Evolutionary conservation across 1,139 yeast genomes (phyloP).

Genomic region (Nakaseomyces bracarensis): DNA sequence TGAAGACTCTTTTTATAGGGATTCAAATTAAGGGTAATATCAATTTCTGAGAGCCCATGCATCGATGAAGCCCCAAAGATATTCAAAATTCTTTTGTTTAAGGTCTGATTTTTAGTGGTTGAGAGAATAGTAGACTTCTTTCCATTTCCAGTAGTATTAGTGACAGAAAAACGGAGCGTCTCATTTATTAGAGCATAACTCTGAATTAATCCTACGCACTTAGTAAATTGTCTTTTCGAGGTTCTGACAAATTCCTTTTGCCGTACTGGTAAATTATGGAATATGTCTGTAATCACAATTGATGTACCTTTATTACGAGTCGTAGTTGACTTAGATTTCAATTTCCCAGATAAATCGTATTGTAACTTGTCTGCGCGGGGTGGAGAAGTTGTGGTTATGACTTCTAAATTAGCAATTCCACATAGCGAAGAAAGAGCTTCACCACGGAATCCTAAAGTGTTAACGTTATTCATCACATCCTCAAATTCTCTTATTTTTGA

Average conservation of each 20-base stretch:
- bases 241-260: conserved; percentile 63
- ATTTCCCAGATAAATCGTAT: conserved; percentile 46
- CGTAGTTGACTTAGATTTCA: conserved; percentile 36
- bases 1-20: conserved; percentile 19
- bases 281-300: conserved; percentile 44
- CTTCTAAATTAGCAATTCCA: conserved; percentile 44
- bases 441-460: conserved; percentile 73
- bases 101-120: conserved; percentile 41
- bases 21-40: conserved; percentile 32
- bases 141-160: conserved; percentile 43
- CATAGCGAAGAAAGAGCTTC: conserved; percentile 76
- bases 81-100: conserved; percentile 51
- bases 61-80: conserved; percentile 63
- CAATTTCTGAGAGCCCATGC: conserved; percentile 47
- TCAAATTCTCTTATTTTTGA: conserved; percentile 61
- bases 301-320: conserved; percentile 58
- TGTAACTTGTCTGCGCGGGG: conserved; percentile 53
- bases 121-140: conserved; percentile 43
- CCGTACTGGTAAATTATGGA: conserved; percentile 65
- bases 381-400: conserved; percentile 50
- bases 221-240: conserved; percentile 61
- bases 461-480: conserved; percentile 42
- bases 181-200: conserved; percentile 58
- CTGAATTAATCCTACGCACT: conserved; percentile 53
- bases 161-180: conserved; percentile 50